Base-by-base conservation (phyloP, 2,329 filamentous ascomycete genomes). In the Cercospora beticola region DNA sequence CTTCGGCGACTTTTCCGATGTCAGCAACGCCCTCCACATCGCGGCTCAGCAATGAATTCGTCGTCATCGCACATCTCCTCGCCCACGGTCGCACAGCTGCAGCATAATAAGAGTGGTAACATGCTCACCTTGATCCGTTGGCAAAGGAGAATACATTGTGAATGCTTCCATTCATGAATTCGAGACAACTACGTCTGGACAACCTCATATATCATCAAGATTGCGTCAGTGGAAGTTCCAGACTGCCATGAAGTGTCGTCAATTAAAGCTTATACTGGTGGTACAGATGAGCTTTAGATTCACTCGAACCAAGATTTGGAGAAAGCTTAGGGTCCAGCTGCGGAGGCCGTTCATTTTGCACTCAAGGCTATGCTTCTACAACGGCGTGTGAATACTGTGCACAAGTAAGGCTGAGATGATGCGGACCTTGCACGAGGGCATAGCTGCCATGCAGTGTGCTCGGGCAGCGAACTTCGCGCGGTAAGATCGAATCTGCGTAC, bases 291-390 rank as follows among this genome's bases (percentile, higher is more conserved):
- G 40, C 40, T 31, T 8, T 52, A 52, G 40, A 62, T 23, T 52
- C 60, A 62, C 60, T 46, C 43, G 36, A 49, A 52, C 60, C 60
- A 62, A 62, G 60, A 52, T 62, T 49, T 28, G 28, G 14, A 21
- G 52, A 62, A 61, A 61, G 58, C 58, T 61, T 43, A 28, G 23
- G 14, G 49, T 16, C 49, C 49, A 30, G 23, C 12, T 28, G 21
- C 5, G 12, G 14, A 56, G 49, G 14, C 23, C 4, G 1, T 28
- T 16, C 10, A 26, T 12, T 28, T 54, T 14, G 49, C 23, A 54
- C 16, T 23, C 10, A 16, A 23, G 49, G 23, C 23, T 16, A 56
- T 56, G 23, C 49, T 28, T 56, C 49, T 56, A 28, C 49, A 16
- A 56, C 14, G 23, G 26, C 12, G 10, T 28, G 49, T 23, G 9